Evolutionary conservation across 352 stramenopile species (phyloP), one percentile per base, ranked within the genome.

Genomic region (Pythium coloratum): DNA sequence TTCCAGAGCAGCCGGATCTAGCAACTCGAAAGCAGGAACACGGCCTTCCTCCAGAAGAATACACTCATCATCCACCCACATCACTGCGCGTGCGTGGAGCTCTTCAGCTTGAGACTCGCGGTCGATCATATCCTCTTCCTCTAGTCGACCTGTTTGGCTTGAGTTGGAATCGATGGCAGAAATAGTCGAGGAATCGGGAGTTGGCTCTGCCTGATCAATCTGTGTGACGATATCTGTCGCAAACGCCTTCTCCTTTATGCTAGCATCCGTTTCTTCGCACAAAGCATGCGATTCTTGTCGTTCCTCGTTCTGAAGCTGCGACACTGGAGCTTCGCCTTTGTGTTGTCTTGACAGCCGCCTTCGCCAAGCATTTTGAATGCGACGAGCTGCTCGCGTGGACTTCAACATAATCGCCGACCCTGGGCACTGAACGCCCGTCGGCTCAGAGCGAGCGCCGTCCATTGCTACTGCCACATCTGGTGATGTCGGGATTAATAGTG

Each of bases 61-160:
- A 59, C 76, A 81, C 18, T 86, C 80, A 2, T 84, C 76, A 32
- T 88, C 77, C 9, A 59, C 63, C 80, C 80, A 88, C 36, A 75
- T 67, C 9, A 58, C 49, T 9, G 50, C 20, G n/a, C 44, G n/a
- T 32, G 44, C 16, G 44, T 30, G 2, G 12, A 8, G 44, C 44
- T 51, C 44, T 32, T 51, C 44, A 18, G 4, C 38, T 10, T 12
- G 38, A 38, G 33, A 9, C 5, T 38, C 33, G 33, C 9, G 33
- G 33, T 50, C 14, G 7, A 50, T 14, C 24, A 18, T 9, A 26
- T 20, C 42, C 4, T 12, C 14, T 20, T 50, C 18, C 2, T 24
- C 6, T 7, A 7, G 24, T 20, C 2, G 14, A 50, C 24, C 14
- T 9, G 16, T 18, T 46, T 46, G 38, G 20, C 20, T 24, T 24